Conservation (phyloP, 306 rosid genomes). For the Trifolium fragiferum region DNA sequence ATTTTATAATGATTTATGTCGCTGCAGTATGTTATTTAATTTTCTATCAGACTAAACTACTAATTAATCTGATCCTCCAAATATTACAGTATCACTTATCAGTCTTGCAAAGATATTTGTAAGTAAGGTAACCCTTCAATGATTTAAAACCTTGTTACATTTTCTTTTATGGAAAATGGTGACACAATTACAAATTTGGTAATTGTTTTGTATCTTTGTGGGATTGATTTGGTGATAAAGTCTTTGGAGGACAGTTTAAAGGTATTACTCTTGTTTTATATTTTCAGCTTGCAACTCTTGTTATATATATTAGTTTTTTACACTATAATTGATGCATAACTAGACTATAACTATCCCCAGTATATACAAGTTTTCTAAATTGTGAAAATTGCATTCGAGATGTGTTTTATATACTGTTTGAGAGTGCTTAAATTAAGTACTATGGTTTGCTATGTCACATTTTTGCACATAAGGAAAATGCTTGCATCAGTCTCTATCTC, state of each 20-base stretch:
- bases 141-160: not conserved
- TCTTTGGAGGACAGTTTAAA: not conserved
- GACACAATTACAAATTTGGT: not conserved
- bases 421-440: constrained; percentile 18
- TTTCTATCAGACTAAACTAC: constrained; percentile 2
- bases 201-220: not conserved
- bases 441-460: not conserved
- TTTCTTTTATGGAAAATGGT: not conserved
- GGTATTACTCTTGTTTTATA: constrained; percentile 21
- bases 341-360: not conserved
- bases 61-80: not conserved
- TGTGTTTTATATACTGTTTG: constrained; percentile 1
- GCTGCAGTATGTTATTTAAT: constrained; percentile 28
- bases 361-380: constrained; percentile 9
- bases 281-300: constrained; percentile 2
- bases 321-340: constrained; percentile 2
- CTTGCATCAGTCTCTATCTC: not conserved
- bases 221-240: constrained; percentile 19
- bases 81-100: constrained; percentile 9
- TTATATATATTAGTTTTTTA: constrained; percentile 4
- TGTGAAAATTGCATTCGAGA: constrained; percentile 18
- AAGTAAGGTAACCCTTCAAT: constrained; percentile 14
- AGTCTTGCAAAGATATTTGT: constrained; percentile 12
- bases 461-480: constrained; percentile 11
- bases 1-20: constrained; percentile 12